Base-by-base conservation (phyloP, 768 basidiomycete species). In the Lactarius akahatsu region DNA sequence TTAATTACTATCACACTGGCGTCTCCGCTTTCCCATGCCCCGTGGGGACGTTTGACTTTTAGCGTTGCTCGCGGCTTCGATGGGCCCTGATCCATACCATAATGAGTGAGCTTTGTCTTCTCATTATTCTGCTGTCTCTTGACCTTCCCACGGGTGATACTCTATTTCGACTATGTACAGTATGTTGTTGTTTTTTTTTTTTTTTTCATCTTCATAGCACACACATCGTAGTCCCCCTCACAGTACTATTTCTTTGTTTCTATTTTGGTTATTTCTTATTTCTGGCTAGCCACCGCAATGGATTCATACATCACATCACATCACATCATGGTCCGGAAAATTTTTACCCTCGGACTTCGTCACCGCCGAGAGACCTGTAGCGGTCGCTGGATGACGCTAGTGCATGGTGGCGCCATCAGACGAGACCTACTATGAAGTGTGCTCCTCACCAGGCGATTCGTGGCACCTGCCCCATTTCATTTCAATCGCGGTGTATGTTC, bases 221-320 rank as follows among this genome's bases (percentile, higher is more conserved):
- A 15, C 50, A 26, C 23, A 23, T 50, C 23, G 23, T 8, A 26
- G 11, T 52, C 13, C 47, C n/a, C 23, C 11, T 6, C 13, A 52
- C 41, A 41, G 23, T 23, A 52, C 26, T 15, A 4, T 52, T 15
- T 23, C 5, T 28, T 50, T 50, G 11, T 50, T 4, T 50, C 23
- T 50, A 23, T 23, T 23, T 23, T 40, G 13, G 38, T 40, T 40
- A 6, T 26, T 52, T 52, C 2, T 26, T 52, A 26, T 52, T 13
- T 23, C 26, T 26, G 23, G 50, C 23, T 26, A 10, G 23, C 50
- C 50, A 9, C 50, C 26, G 50, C 50, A 52, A 52, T 52, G 26
- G 50, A 52, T 50, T 50, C 50, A 52, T 52, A 26, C 50, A 26
- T 52, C 50, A 52, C 50, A 52, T 52, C 50, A 52, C 50, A 52